Evolutionary conservation across 306 rosid species (phyloP).

Genomic region (Fragaria vesca): DNA sequence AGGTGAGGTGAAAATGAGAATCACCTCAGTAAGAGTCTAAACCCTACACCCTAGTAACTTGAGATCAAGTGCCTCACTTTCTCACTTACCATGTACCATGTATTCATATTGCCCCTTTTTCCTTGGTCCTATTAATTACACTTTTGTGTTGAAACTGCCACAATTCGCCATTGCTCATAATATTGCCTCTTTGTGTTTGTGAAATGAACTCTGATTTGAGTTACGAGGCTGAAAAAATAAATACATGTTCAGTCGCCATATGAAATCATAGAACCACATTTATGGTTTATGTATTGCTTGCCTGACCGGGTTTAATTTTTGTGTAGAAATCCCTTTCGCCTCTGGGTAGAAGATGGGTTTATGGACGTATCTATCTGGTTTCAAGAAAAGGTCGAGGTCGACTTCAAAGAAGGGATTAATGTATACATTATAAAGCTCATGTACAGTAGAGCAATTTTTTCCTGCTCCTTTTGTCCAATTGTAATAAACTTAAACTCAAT

Average conservation of each 20-base stretch:
- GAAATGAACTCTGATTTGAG: neutral
- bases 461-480: neutral
- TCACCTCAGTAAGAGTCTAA: neutral
- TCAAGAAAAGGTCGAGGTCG: constrained; percentile 42
- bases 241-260: neutral
- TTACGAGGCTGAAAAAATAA: neutral
- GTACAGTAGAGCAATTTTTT: constrained; percentile 27
- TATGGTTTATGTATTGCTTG: neutral
- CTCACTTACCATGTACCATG: neutral
- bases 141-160: constrained; percentile 2
- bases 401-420: constrained; percentile 35
- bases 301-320: neutral
- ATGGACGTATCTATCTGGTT: constrained; percentile 87
- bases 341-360: constrained; percentile 76
- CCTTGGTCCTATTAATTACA: neutral
- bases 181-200: neutral
- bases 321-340: constrained; percentile 65
- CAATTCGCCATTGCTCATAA: neutral
- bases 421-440: constrained; percentile 1
- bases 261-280: neutral
- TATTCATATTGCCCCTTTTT: neutral
- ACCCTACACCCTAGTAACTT: neutral
- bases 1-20: neutral
- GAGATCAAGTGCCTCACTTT: neutral
- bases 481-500: constrained; percentile 3